These are phyloP conservation scores for Forsythia viridissima DNA, from an alignment of 257 asterid genomes.

Conservation along the genomic window DNA sequence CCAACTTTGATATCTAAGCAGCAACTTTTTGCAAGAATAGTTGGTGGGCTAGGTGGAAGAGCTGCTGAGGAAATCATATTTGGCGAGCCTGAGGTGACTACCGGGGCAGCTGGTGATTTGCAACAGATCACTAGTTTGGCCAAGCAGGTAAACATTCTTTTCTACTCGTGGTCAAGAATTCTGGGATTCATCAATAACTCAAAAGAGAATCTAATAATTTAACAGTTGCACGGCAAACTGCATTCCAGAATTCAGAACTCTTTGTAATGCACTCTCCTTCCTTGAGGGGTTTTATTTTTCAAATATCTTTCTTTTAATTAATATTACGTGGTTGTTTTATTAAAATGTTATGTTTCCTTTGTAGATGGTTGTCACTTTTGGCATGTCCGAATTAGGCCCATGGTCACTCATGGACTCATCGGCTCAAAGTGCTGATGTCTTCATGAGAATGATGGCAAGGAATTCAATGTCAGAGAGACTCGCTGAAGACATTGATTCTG, in stretches of 20 bases:
- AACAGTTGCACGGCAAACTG: too few relatives aligned
- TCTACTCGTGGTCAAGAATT: background rate
- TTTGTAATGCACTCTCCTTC: too few relatives aligned
- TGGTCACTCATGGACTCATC: constrained; percentile 89
- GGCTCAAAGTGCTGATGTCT: constrained; percentile 79
- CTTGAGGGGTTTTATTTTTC: too few relatives aligned
- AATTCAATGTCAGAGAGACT: constrained; percentile 96
- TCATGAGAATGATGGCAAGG: constrained; percentile 98
- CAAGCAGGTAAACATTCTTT: constrained; percentile 57
- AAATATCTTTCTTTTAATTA: too few relatives aligned
- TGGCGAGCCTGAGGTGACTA: constrained; percentile 93
- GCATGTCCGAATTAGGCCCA: constrained; percentile 95
- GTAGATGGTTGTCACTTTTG: constrained; percentile 94
- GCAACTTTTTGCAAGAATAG: constrained; percentile 78
- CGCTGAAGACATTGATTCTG: constrained; percentile 93
- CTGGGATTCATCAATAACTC: constrained; percentile 27
- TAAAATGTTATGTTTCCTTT: background rate
- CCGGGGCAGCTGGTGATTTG: constrained; percentile 89
- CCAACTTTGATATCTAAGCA: constrained; percentile 55
- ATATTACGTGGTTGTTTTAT: too few relatives aligned
- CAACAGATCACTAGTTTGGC: constrained; percentile 97
- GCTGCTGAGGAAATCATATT: constrained; percentile 97
- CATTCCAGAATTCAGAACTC: too few relatives aligned
- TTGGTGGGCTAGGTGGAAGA: constrained; percentile 92
- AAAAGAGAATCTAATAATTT: too few relatives aligned